phyloP scores from a whole-genome alignment of 2,329 filamentous ascomycete genomes.

The Ascomycota sp. region DNA sequence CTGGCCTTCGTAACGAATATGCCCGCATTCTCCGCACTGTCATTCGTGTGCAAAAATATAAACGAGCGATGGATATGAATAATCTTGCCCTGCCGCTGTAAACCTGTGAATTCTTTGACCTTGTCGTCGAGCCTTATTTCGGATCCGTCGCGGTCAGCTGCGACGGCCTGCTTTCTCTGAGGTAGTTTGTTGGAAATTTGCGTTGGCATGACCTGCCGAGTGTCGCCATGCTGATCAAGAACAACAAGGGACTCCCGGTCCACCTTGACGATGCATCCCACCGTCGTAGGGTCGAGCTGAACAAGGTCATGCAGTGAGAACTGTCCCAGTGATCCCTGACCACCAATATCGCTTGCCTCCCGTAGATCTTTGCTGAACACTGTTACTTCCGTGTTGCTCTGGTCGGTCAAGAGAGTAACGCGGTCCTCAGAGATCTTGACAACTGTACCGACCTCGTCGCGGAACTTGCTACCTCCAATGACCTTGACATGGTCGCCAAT shows the following conservation, averaged over 20 bases:
- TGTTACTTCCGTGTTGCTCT: slow-evolving; percentile 81
- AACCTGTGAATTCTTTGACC: slow-evolving; percentile 74
- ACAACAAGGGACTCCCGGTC: slow-evolving; percentile 83
- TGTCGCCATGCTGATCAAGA: slow-evolving; percentile 74
- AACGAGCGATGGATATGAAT: slow-evolving; percentile 88
- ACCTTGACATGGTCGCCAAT: slow-evolving; percentile 97
- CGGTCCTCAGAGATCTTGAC: slow-evolving; percentile 83
- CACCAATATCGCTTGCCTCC: slow-evolving; percentile 80
- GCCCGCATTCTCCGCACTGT: slow-evolving; percentile 67
- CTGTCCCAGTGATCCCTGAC: slow-evolving; percentile 65
- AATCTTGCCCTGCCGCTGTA: slow-evolving; percentile 71
- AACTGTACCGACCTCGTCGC: slow-evolving; percentile 92
- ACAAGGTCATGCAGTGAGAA: slow-evolving; percentile 87
- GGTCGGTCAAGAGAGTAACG: slow-evolving; percentile 82
- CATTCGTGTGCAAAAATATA: slow-evolving; percentile 72
- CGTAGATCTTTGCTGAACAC: slow-evolving; percentile 95
- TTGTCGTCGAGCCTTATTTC: slow-evolving; percentile 86
- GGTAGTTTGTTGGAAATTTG: slow-evolving; percentile 82
- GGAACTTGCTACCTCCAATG: slow-evolving; percentile 83
- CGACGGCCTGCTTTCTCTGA: slow-evolving; percentile 64
- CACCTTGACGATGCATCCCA: slow-evolving; percentile 85
- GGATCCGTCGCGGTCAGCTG: slow-evolving; percentile 79
- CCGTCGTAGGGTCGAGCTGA: slow-evolving; percentile 79
- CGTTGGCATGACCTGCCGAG: slow-evolving; percentile 66
- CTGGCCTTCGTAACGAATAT: slow-evolving; percentile 74